Conservation (phyloP, 2,329 filamentous ascomycete genomes). For the Fusarium tanahbumbuense region DNA sequence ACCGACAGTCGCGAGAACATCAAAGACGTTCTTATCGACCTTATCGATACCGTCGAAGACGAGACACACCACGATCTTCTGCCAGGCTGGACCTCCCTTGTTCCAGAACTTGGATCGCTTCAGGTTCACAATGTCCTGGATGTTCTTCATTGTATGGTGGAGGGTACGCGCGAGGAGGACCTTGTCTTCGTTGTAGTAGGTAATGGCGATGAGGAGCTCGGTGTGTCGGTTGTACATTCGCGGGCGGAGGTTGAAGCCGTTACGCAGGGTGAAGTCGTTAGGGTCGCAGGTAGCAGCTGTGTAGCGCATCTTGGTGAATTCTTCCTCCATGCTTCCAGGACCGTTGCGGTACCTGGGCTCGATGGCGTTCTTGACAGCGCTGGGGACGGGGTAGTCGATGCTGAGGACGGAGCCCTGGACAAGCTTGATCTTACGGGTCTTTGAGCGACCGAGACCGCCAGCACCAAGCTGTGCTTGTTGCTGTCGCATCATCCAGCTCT, state of each 20-base stretch:
- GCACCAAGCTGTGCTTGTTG: conserved; percentile 19
- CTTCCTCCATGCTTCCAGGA: conserved; percentile 36
- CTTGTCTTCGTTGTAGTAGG: conserved; percentile 46
- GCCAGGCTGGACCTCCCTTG: conserved; percentile 43
- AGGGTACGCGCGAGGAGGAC: conserved; percentile 43
- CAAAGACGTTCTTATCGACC: conserved; percentile 44
- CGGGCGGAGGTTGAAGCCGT: conserved; percentile 44
- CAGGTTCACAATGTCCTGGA: conserved; percentile 43
- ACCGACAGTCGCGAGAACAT: conserved; percentile 41
- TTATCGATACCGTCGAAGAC: conserved; percentile 44
- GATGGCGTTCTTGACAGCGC: conserved; percentile 44
- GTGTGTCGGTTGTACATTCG: conserved; percentile 45
- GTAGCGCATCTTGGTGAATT: conserved; percentile 45
- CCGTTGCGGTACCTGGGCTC: conserved; percentile 38
- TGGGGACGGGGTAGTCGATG: conserved; percentile 44
- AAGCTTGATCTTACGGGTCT: conserved; percentile 43
- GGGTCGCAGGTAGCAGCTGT: conserved; percentile 45
- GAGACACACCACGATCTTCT: conserved; percentile 44
- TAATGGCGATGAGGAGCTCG: conserved; percentile 43
- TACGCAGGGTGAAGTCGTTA: conserved; percentile 43
- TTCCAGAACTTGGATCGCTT: conserved; percentile 45
- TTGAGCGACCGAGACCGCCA: conserved; percentile 39
- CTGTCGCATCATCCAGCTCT: conserved; percentile 44
- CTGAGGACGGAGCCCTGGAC: conserved; percentile 44
- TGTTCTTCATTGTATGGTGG: conserved; percentile 43